phyloP scores from a whole-genome alignment of 768 basidiomycete species.

The Dentipellis fragilis region DNA sequence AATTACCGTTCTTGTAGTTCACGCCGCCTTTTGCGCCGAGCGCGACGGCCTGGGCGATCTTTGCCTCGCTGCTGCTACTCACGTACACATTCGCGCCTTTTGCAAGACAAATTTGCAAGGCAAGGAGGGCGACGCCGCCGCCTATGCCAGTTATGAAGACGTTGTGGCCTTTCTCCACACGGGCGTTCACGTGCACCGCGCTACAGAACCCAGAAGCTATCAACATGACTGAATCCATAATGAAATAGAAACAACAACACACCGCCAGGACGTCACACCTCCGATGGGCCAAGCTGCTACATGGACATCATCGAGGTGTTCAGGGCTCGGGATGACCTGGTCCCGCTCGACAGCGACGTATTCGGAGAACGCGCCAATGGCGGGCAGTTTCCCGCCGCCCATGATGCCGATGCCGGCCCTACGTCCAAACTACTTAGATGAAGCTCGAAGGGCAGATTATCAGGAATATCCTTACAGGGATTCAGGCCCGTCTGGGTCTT shows the following conservation, averaged over 20 bases:
- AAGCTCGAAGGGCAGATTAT: conserved; percentile 3
- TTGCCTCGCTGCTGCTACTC: conserved; percentile 59
- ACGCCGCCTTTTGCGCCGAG: conserved; percentile 75
- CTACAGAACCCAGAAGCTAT: conserved; percentile 23
- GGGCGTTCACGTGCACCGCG: conserved; percentile 55
- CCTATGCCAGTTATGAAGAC: conserved; percentile 78
- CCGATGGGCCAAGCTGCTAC: conserved; percentile 71
- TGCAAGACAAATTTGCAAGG: conserved; percentile 67
- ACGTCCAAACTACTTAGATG: conserved; percentile 6
- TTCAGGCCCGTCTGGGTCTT: conserved; percentile 55
- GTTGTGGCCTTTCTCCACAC: conserved; percentile 52
- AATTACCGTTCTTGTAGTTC: conserved; percentile 57
- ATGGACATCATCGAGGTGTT: conserved; percentile 58
- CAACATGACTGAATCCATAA: neutral
- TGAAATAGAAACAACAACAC: conserved; percentile 14
- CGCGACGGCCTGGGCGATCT: conserved; percentile 53
- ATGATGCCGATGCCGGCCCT: conserved; percentile 46
- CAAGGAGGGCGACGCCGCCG: conserved; percentile 73
- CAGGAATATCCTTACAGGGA: conserved; percentile 30
- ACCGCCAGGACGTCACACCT: conserved; percentile 83
- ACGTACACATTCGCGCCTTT: conserved; percentile 76
- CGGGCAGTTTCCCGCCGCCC: conserved; percentile 44
- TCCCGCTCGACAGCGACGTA: conserved; percentile 66
- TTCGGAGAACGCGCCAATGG: conserved; percentile 66
- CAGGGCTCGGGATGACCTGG: conserved; percentile 54